Percentiles rank a stretch among this genome's conserved stretches.
Evolutionary conservation across 768 basidiomycete genomes (phyloP).

Genomic region (Calocybe indica): DNA sequence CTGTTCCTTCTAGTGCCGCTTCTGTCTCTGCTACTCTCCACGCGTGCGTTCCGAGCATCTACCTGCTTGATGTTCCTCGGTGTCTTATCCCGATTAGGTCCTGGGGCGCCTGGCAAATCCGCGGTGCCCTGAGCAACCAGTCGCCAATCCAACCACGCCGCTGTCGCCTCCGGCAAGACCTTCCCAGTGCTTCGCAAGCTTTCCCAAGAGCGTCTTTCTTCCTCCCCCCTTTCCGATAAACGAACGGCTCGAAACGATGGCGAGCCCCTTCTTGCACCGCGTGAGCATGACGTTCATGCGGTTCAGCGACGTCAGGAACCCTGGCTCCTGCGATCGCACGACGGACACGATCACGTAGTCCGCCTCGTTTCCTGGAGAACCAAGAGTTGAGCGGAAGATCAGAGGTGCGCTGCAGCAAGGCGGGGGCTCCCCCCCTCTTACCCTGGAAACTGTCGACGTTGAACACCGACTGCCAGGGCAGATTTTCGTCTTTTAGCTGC

Average conservation of each 20-base stretch:
- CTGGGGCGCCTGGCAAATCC: too few species aligned
- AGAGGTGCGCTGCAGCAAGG: too few species aligned
- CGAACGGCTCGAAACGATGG: constrained; percentile 47
- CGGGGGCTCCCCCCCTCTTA: too few species aligned
- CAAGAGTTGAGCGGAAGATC: not conserved
- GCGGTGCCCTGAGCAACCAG: too few species aligned
- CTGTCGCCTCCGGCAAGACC: too few species aligned
- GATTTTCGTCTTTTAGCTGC: constrained; percentile 33
- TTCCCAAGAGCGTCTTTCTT: constrained; percentile 24
- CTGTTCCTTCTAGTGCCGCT: too few species aligned
- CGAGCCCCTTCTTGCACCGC: constrained; percentile 64
- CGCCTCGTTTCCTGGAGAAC: constrained; percentile 59
- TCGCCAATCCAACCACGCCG: too few species aligned
- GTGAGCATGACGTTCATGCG: constrained; percentile 76
- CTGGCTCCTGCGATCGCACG: constrained; percentile 55
- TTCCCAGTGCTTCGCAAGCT: constrained; percentile 13
- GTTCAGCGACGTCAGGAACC: constrained; percentile 53
- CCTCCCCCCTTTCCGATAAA: constrained; percentile 39
- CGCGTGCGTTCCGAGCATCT: too few species aligned
- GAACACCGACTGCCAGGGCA: constrained; percentile 58
- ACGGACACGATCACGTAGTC: constrained; percentile 69
- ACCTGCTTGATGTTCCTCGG: too few species aligned
- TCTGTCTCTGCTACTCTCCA: too few species aligned
- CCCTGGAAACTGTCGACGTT: constrained; percentile 81
- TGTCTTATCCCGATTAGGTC: too few species aligned